A percentile compares a stretch with the other conserved stretches of the same genome.
These are phyloP conservation scores for Fusarium sacchari DNA, from an alignment of 2,329 filamentous ascomycete genomes.

Conservation along the genomic window DNA sequence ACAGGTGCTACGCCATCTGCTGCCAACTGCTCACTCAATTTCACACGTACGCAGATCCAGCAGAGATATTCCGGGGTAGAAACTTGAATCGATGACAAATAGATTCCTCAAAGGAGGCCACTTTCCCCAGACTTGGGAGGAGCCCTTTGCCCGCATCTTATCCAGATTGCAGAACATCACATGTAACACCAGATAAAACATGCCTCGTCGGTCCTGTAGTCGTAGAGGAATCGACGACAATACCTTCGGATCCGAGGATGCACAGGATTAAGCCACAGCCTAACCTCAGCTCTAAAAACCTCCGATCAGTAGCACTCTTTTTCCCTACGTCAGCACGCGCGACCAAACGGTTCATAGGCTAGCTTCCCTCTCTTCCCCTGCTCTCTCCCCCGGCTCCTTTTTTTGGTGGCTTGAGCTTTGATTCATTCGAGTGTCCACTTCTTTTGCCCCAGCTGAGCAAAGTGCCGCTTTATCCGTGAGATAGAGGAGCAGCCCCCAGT, in stretches of 20 bases:
- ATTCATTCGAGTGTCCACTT: conserved; percentile 2
- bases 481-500: conserved; percentile 1
- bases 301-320: not conserved
- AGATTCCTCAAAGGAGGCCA: conserved; percentile 20
- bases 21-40: not conserved
- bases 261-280: not conserved
- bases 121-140: conserved; percentile 21
- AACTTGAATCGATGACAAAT: conserved; percentile 33
- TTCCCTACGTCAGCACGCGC: not conserved
- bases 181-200: not conserved
- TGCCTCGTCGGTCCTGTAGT: not conserved
- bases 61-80: conserved; percentile 22
- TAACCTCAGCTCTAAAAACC: not conserved
- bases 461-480: conserved; percentile 34
- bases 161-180: not conserved
- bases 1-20: conserved; percentile 3
- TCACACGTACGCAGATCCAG: not conserved
- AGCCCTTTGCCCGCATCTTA: not conserved
- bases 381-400: not conserved
- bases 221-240: not conserved
- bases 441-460: conserved; percentile 28
- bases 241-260: not conserved
- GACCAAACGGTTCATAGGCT: conserved; percentile 17
- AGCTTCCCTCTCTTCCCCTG: not conserved
- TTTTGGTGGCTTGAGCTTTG: not conserved